These are phyloP conservation scores for Xylariaceae sp. DNA, from an alignment of 2,329 filamentous ascomycete species.

Conservation along the genomic window DNA sequence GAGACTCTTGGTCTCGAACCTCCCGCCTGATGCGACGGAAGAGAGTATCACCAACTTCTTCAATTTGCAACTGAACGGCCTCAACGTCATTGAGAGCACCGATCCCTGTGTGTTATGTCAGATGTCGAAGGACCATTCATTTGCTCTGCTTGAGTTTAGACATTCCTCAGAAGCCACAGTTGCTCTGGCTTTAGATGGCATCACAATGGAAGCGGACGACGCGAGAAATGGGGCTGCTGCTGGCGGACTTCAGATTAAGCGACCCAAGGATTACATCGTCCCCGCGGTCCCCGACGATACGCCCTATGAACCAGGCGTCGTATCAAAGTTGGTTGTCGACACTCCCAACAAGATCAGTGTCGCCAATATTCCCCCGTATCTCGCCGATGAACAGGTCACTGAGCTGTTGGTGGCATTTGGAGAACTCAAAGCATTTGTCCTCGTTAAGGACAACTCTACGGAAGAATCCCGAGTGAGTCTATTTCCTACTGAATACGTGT, in stretches of 20 bases:
- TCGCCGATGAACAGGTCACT: slow-evolving; percentile 85
- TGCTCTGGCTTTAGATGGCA: slow-evolving; percentile 82
- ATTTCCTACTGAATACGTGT: background rate
- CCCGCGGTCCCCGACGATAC: slow-evolving; percentile 70
- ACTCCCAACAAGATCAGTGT: slow-evolving; percentile 94
- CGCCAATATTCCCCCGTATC: slow-evolving; percentile 79
- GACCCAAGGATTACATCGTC: slow-evolving; percentile 96
- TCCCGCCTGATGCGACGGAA: slow-evolving; percentile 68
- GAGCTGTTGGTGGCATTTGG: slow-evolving; percentile 89
- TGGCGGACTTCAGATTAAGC: slow-evolving; percentile 67
- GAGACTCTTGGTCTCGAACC: slow-evolving; percentile 80
- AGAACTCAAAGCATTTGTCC: slow-evolving; percentile 82
- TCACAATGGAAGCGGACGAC: slow-evolving; percentile 74
- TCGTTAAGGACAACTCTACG: slow-evolving; percentile 80
- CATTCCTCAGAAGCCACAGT: slow-evolving; percentile 82
- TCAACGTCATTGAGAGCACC: slow-evolving; percentile 79
- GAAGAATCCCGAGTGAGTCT: slow-evolving; percentile 77
- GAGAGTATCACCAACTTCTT: slow-evolving; percentile 78
- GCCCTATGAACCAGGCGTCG: slow-evolving; percentile 67
- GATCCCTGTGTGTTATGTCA: slow-evolving; percentile 85
- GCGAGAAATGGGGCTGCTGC: slow-evolving; percentile 47
- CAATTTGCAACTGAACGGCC: slow-evolving; percentile 92
- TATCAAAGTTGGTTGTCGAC: slow-evolving; percentile 79
- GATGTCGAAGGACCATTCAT: slow-evolving; percentile 70
- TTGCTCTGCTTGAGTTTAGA: slow-evolving; percentile 89